Evolutionary conservation across 1,139 yeast species (phyloP), one percentile per base, ranked within the genome.

Genomic region (Protomyces inundatus): DNA sequence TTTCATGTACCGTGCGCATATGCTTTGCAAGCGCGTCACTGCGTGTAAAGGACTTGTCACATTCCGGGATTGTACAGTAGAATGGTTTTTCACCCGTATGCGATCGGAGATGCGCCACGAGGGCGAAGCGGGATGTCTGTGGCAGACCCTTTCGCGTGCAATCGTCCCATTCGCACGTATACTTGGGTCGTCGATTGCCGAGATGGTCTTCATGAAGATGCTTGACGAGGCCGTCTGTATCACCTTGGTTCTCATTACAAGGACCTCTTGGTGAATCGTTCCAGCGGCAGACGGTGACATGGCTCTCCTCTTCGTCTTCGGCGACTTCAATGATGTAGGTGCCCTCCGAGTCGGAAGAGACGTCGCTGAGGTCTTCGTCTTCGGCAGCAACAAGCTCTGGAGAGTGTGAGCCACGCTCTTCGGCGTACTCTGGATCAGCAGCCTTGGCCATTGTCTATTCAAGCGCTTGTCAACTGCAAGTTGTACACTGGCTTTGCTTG

Each of bases 51-150:
- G 80, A 80, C 66, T 83, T 80, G 65, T 81, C 82, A 74, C 93
- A 87, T 70, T 85, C 90, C 0, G 90, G 90, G 12, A 86, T 78
- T 0, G 84, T 80, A 71, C 95, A 87, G 68, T 80, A 83, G 70
- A 83, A 85, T 39, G 88, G 88, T 68, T 81, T 81, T 70, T 85
- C 88, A 0, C 87, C 86, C 0, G 88, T 83, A 71, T 86, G 91
- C 1, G 83, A 78, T 61, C 89, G 74, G 70, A 86, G 77, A 71
- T 86, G 91, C 0, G 86, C 79, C 0, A 84, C 79, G 40, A 86
- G 77, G 0, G 86, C 86, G 73, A 82, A 81, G 65, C 85, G 72
- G 6, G 85, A 80, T 3, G 86, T 84, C 70, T 84, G 87, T 48
- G 79, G 78, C 0, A 80, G 73, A 1, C 86, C 86, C 64, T 76